Percentiles rank a stretch among this genome's conserved stretches.
These are phyloP conservation scores for Microstegium vimineum DNA, from an alignment of 176 grass and related monocot genomes.

Conservation along the genomic window DNA sequence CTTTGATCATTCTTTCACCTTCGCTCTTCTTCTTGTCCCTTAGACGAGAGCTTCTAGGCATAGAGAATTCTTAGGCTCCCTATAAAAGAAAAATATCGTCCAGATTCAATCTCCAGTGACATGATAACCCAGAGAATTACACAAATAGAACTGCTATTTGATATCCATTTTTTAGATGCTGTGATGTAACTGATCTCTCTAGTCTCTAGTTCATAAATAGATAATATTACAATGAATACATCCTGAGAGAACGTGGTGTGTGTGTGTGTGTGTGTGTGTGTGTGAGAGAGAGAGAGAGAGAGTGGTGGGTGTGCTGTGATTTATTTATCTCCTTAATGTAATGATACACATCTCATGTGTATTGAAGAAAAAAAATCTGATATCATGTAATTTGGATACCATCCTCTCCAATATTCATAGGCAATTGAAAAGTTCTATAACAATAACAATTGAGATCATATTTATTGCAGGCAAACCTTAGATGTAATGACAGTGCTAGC, in stretches of 20 bases:
- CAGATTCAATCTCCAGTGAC: constrained; percentile 26
- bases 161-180: constrained; percentile 13
- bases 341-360: neutral
- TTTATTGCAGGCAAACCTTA: constrained; percentile 54
- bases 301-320: neutral
- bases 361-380: neutral
- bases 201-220: constrained; percentile 6
- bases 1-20: constrained; percentile 87
- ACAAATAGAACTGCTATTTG: constrained; percentile 6
- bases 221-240: constrained; percentile 11
- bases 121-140: constrained; percentile 1
- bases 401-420: neutral
- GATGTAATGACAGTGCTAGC: constrained; percentile 72
- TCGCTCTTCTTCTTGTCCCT: constrained; percentile 84
- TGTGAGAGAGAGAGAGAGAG: neutral
- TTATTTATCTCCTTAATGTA: neutral
- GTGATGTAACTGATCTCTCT: neutral
- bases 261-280: too few relatives aligned
- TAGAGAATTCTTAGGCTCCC: constrained; percentile 44
- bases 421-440: constrained; percentile 7
- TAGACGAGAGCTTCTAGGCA: constrained; percentile 85
- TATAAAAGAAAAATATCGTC: constrained; percentile 30
- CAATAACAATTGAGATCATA: neutral
- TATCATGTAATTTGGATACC: constrained; percentile 4
- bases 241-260: neutral